A percentile compares a stretch with the other conserved stretches of the same genome.
phyloP scores from a whole-genome alignment of 768 basidiomycete genomes.

The Mycena epipterygia region DNA sequence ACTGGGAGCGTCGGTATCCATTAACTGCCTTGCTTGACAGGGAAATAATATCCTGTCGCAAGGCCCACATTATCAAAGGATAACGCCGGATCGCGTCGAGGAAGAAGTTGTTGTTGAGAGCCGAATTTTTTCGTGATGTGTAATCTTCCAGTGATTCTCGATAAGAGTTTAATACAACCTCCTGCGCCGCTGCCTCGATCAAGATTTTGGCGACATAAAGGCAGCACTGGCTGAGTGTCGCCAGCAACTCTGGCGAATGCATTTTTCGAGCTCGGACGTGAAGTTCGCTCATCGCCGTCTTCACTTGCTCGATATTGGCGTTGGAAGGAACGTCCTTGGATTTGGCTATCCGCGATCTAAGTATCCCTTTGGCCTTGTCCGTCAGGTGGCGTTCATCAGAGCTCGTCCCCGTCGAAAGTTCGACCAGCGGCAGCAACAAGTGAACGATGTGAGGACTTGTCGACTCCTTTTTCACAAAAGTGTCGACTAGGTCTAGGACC shows the following conservation, averaged over 20 bases:
- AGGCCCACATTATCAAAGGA: slow-evolving; percentile 73
- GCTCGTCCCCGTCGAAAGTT: slow-evolving; percentile 75
- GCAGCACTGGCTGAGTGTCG: slow-evolving; percentile 76
- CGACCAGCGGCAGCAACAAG: slow-evolving; percentile 82
- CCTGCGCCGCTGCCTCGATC: slow-evolving; percentile 57
- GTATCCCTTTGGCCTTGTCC: slow-evolving; percentile 87
- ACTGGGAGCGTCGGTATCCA: slow-evolving; percentile 80
- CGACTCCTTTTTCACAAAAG: slow-evolving; percentile 82
- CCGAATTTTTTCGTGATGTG: slow-evolving; percentile 83
- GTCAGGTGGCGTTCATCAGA: slow-evolving; percentile 90
- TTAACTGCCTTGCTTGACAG: slow-evolving; percentile 76
- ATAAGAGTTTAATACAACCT: slow-evolving; percentile 68
- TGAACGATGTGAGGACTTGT: slow-evolving; percentile 77
- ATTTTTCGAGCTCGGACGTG: slow-evolving; percentile 81
- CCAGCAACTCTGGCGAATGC: slow-evolving; percentile 71
- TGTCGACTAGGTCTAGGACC: slow-evolving; percentile 94
- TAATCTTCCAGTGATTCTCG: slow-evolving; percentile 80
- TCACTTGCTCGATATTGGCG: slow-evolving; percentile 58
- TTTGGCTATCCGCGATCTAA: slow-evolving; percentile 81
- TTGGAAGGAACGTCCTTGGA: slow-evolving; percentile 74
- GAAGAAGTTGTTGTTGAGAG: slow-evolving; percentile 81
- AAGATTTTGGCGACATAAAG: slow-evolving; percentile 75
- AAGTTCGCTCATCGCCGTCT: slow-evolving; percentile 68
- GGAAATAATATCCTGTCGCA: slow-evolving; percentile 72
- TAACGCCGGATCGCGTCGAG: slow-evolving; percentile 80